Evolutionary conservation across 129 eudicot genomes (phyloP).

Genomic region (Calendula officinalis): DNA sequence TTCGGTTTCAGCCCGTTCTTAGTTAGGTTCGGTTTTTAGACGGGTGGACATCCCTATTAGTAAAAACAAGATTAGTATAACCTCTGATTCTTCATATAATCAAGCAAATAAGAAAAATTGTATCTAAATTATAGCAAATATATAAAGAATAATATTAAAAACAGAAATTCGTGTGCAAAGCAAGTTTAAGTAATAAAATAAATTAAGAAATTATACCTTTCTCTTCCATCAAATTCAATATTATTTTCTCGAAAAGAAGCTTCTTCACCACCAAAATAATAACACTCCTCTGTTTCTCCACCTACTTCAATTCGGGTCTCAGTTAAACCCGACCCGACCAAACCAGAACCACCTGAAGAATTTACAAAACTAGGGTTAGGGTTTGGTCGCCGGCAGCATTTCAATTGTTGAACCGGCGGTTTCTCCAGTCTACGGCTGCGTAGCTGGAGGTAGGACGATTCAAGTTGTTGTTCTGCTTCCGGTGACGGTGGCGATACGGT

Average conservation of each 20-base stretch:
- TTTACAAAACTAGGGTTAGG: slow-evolving; percentile 16
- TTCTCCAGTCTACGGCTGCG: slow-evolving; percentile 74
- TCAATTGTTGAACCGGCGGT: slow-evolving; percentile 28
- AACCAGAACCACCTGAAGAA: slow-evolving; percentile 19
- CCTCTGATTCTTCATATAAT: neutral
- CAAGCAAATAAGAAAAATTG: neutral
- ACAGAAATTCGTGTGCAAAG: slow-evolving; percentile 3
- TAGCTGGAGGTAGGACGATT: slow-evolving; percentile 58
- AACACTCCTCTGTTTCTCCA: slow-evolving; percentile 36
- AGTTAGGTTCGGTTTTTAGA: too few species aligned
- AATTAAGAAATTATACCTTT: slow-evolving; percentile 42
- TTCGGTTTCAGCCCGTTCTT: too few species aligned
- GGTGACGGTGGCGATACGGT: slow-evolving; percentile 20
- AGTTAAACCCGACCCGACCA: slow-evolving; percentile 33
- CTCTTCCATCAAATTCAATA: slow-evolving; percentile 60
- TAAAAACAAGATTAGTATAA: neutral
- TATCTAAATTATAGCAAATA: neutral
- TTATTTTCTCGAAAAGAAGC: slow-evolving; percentile 61
- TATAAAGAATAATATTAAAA: neutral
- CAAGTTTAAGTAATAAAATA: neutral
- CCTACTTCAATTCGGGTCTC: slow-evolving; percentile 12
- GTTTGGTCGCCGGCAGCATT: slow-evolving; percentile 18
- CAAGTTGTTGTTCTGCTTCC: slow-evolving; percentile 14
- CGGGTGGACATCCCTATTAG: neutral
- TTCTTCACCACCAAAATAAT: slow-evolving; percentile 37